A percentile compares a stretch with the other conserved stretches of the same genome.
Conservation (phyloP, 1,139 yeast species). For the Nakaseomyces nivariensis region DNA sequence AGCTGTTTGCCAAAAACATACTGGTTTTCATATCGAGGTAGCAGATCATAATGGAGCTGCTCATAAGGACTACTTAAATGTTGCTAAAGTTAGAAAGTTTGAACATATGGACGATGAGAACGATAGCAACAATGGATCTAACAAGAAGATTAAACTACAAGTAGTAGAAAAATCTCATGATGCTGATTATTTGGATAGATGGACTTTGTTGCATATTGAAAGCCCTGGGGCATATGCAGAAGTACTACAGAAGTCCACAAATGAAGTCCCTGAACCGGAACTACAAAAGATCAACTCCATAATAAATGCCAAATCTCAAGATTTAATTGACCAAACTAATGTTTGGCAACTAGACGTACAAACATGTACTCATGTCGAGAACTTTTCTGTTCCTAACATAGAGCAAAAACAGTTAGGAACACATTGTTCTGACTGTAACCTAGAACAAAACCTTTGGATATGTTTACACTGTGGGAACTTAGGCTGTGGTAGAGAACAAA, state of each 20-base stretch:
- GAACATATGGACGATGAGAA: slow-evolving; percentile 7
- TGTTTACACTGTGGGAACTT: slow-evolving; percentile 81
- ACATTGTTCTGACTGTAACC: slow-evolving; percentile 53
- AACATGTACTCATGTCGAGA: slow-evolving; percentile 67
- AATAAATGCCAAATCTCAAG: slow-evolving; percentile 54
- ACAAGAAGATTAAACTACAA: slow-evolving; percentile 64
- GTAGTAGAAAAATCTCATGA: slow-evolving; percentile 60
- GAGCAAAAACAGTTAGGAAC: slow-evolving; percentile 32
- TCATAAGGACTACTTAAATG: slow-evolving; percentile 18
- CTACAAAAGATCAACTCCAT: slow-evolving; percentile 38
- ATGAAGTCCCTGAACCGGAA: slow-evolving; percentile 9
- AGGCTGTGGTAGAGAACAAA: slow-evolving; percentile 91
- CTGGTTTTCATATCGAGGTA: slow-evolving; percentile 18
- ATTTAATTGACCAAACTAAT: slow-evolving; percentile 59
- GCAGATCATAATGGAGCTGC: slow-evolving; percentile 11
- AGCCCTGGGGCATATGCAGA: neutral
- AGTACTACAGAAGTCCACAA: slow-evolving; percentile 5
- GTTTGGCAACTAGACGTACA: slow-evolving; percentile 87
- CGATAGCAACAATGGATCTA: slow-evolving; percentile 30
- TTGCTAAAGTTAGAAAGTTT: slow-evolving; percentile 18
- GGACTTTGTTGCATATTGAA: slow-evolving; percentile 15
- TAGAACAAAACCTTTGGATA: slow-evolving; percentile 77
- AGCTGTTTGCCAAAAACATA: slow-evolving; percentile 23
- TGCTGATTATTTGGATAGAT: slow-evolving; percentile 48
- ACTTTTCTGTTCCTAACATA: slow-evolving; percentile 34